Conservation (phyloP, 2,329 filamentous ascomycete genomes). For the Pseudogymnoascus sp. region DNA sequence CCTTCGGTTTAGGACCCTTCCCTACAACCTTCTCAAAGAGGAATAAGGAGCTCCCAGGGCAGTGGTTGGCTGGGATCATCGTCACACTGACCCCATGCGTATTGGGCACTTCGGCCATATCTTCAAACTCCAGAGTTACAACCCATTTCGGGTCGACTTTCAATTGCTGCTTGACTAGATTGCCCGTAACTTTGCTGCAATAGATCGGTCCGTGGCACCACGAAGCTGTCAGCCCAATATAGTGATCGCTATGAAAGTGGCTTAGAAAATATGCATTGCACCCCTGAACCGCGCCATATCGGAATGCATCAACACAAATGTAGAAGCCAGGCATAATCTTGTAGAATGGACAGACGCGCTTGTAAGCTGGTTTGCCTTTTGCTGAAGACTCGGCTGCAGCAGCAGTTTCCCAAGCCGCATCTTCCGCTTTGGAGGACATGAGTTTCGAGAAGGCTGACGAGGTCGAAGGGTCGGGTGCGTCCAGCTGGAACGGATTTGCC, state of each 20-base stretch:
- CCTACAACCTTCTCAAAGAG: constrained; percentile 74
- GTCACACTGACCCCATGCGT: constrained; percentile 80
- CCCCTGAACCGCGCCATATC: constrained; percentile 86
- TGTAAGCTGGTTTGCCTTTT: constrained; percentile 75
- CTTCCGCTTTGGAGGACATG: constrained; percentile 88
- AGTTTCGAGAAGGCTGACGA: constrained; percentile 72
- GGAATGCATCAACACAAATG: constrained; percentile 92
- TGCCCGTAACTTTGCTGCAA: constrained; percentile 86
- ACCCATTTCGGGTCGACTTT: constrained; percentile 81
- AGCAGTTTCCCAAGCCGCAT: constrained; percentile 80
- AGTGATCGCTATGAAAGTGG: constrained; percentile 97
- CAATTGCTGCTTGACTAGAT: constrained; percentile 79
- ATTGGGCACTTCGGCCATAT: constrained; percentile 66
- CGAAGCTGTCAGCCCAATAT: constrained; percentile 76
- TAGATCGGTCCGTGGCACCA: constrained; percentile 96
- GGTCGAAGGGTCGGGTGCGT: constrained; percentile 24
- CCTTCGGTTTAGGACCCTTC: constrained; percentile 48
- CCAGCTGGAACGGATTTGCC: constrained; percentile 63
- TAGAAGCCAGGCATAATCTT: constrained; percentile 92
- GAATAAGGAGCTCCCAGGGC: constrained; percentile 88
- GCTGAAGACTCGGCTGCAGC: constrained; percentile 71
- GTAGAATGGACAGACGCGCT: constrained; percentile 93
- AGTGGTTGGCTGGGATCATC: constrained; percentile 96
- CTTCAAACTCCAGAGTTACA: constrained; percentile 76
- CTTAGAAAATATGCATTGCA: constrained; percentile 94